Base-by-base conservation (phyloP, 2,329 filamentous ascomycete species). In the Colletotrichum costaricense region DNA sequence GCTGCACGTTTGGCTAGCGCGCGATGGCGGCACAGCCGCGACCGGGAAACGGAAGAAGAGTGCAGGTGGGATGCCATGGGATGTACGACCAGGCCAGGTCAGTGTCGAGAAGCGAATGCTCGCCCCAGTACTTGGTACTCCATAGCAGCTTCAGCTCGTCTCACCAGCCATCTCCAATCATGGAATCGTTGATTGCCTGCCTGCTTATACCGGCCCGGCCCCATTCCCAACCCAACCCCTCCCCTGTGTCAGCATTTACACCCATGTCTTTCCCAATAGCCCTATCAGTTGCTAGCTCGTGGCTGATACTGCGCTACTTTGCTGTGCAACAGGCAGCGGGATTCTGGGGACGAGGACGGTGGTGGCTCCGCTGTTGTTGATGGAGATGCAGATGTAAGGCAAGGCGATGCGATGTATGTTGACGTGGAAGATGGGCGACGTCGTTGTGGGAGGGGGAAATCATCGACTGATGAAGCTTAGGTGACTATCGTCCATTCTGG, bases 191-290 rank as follows among this genome's bases (percentile, higher is more conserved):
- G 22, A n/a, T 28, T 22, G 16, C 7, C 33, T 55, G 26, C 42
- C 33, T 16, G 26, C 28, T 49, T 54, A 7, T 19, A 42, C 38
- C 5, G 35, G 14, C 8, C 22, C 4, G 22, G 60, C 30, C 52
- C 66, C 49, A 49, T 63, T n/a, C 22, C 30, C 30, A 57, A 35
- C 56, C 38, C 19, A 54, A n/a, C 28, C 26, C 14, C 33, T 12
- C 55, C 67, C 70, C 66, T 67, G 70, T 46, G 24, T n/a, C 42
- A 14, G 56, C 67, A 71, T 73, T 71, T 67, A 67, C 35, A 35
- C 71, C 71, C 67, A 54, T 71, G 71, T 73, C 71, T 73, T 60
- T 67, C 67, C 38, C 67, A 66, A 55, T 71, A 66, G 56, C 62
- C 71, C 56, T 64, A 57, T 70, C 70, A 14, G 56, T 65, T 56